Conservation (phyloP, 306 rosid species). For the Morella rubra region DNA sequence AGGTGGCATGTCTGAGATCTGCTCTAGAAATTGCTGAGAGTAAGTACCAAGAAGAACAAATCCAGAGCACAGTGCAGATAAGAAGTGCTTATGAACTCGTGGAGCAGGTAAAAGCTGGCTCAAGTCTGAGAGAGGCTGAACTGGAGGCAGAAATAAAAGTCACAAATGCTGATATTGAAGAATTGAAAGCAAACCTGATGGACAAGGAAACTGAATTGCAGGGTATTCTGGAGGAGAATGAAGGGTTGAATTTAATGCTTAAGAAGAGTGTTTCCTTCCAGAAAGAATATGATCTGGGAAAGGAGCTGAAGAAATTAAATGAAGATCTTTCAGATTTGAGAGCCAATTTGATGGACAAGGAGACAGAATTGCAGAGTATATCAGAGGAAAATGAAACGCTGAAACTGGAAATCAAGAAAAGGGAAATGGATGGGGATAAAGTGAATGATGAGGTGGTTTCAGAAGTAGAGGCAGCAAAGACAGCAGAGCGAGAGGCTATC, state of each 20-base stretch:
- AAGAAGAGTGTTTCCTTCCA: slow-evolving; percentile 39
- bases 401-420: slow-evolving; percentile 55
- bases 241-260: slow-evolving; percentile 57
- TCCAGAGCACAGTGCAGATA: slow-evolving; percentile 59
- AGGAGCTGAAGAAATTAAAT: slow-evolving; percentile 55
- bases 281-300: slow-evolving; percentile 50
- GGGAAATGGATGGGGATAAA: slow-evolving; percentile 37
- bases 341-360: slow-evolving; percentile 76
- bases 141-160: slow-evolving; percentile 53
- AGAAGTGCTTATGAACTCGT: slow-evolving; percentile 59
- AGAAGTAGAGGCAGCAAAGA: slow-evolving; percentile 57
- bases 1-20: slow-evolving; percentile 50
- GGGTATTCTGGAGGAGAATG: slow-evolving; percentile 85
- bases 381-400: slow-evolving; percentile 76
- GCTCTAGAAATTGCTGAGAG: slow-evolving; percentile 68
- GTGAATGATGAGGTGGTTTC: slow-evolving; percentile 42
- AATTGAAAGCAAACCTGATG: slow-evolving; percentile 78
- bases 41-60: slow-evolving; percentile 70
- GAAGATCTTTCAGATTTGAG: slow-evolving; percentile 49
- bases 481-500: slow-evolving; percentile 57
- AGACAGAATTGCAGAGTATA: slow-evolving; percentile 73
- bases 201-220: slow-evolving; percentile 95
- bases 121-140: slow-evolving; percentile 46
- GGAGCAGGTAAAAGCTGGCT: slow-evolving; percentile 63
- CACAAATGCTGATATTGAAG: slow-evolving; percentile 60